phyloP scores from a whole-genome alignment of 768 basidiomycete genomes.

The Suillus occidentalis region DNA sequence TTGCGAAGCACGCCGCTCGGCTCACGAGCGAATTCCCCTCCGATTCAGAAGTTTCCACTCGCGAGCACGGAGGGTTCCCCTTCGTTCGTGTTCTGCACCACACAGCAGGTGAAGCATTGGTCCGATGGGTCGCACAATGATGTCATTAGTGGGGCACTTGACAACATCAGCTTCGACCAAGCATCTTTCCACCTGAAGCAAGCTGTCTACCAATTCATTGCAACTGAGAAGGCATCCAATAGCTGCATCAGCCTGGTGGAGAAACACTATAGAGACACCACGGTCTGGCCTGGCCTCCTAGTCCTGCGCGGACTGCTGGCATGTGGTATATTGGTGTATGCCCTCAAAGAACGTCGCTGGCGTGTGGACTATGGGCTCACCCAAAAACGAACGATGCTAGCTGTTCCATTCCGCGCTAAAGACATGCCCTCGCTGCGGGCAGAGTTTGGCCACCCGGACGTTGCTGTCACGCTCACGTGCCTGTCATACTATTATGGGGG shows the following conservation, averaged over 20 bases:
- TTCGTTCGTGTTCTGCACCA: slow-evolving; percentile 16
- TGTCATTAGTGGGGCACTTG: slow-evolving; percentile 10
- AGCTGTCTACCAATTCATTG: slow-evolving; percentile 27
- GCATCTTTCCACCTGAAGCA: neutral
- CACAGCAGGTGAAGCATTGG: slow-evolving; percentile 9
- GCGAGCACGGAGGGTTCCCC: slow-evolving; percentile 10
- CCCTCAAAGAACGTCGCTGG: neutral
- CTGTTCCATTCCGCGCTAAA: neutral
- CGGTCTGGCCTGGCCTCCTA: neutral
- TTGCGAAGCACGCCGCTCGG: slow-evolving; percentile 17
- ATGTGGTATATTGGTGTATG: neutral
- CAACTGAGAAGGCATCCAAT: slow-evolving; percentile 4
- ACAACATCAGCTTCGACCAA: neutral
- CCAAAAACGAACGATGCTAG: neutral
- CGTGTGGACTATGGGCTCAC: neutral
- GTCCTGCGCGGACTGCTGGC: neutral
- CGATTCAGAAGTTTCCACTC: slow-evolving; percentile 19
- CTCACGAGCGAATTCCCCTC: slow-evolving; percentile 10
- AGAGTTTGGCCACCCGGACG: neutral
- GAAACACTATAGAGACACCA: slow-evolving; percentile 1
- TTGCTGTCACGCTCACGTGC: neutral
- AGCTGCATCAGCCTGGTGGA: slow-evolving; percentile 10
- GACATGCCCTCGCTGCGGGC: neutral
- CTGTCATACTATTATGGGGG: neutral
- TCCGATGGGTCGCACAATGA: slow-evolving; percentile 13